Percentiles rank a stretch among this genome's conserved stretches.
Conservation (phyloP, 2,329 filamentous ascomycete genomes). For the Grosmannia penicillata region DNA sequence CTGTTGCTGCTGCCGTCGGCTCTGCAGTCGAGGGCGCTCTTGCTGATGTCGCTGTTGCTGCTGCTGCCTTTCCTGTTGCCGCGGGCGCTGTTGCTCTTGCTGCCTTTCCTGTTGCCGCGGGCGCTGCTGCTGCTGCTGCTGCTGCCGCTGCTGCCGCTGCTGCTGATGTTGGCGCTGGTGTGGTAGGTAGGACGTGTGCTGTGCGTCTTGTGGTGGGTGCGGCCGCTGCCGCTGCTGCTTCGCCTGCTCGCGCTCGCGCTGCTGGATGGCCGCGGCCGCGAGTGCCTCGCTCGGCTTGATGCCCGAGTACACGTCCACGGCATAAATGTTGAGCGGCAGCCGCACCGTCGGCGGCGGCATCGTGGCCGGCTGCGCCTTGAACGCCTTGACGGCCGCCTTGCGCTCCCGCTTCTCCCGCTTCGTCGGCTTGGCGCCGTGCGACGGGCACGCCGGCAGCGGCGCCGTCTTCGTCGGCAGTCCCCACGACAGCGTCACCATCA, state of each 20-base stretch:
- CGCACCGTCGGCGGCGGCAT: conserved; percentile 53
- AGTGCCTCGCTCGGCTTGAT: conserved; percentile 69
- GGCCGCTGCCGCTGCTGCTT: not conserved
- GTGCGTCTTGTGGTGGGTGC: not conserved
- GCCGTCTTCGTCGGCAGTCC: conserved; percentile 33
- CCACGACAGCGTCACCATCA: conserved; percentile 66
- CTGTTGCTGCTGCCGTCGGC: not conserved
- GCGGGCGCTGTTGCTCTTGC: not conserved
- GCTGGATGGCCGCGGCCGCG: conserved; percentile 39
- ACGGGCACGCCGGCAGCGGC: not conserved
- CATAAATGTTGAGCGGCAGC: conserved; percentile 61
- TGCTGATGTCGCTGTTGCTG: not conserved
- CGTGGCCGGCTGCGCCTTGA: conserved; percentile 14
- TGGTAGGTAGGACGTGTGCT: conserved; percentile 3
- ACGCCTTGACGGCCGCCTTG: conserved; percentile 19
- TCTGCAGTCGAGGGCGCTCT: no score
- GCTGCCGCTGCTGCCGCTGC: not conserved
- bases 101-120: not conserved
- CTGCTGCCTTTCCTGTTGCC: not conserved
- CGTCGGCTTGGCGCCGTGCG: not conserved
- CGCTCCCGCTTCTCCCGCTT: conserved; percentile 5
- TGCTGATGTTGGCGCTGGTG: not conserved
- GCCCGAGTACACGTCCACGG: conserved; percentile 71
- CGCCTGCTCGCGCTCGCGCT: conserved; percentile 10
- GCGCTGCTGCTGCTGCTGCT: conserved; percentile 6